phyloP scores from a whole-genome alignment of 306 rosid species.

The Quercus mongolica region DNA sequence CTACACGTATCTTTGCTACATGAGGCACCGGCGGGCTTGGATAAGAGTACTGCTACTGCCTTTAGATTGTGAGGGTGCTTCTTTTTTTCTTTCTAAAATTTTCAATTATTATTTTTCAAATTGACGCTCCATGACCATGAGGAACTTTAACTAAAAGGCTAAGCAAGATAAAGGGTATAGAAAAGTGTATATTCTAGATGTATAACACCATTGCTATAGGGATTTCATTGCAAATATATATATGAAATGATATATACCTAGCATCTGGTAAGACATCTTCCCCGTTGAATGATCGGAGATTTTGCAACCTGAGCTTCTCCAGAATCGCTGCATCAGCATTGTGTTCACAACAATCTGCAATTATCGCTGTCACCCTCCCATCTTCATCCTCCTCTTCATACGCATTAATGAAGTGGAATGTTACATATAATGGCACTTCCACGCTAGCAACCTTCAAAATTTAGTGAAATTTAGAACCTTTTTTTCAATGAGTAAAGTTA shows the following conservation, averaged over 20 bases:
- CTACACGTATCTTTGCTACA: no score
- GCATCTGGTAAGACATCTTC: constrained; percentile 87
- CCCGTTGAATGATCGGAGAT: constrained; percentile 53
- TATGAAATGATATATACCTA: constrained; percentile 30
- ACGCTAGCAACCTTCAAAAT: constrained; percentile 69
- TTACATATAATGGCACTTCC: constrained; percentile 78
- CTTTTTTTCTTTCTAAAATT: no score
- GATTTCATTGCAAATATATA: background rate
- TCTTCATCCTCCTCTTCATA: constrained; percentile 81
- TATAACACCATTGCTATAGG: background rate
- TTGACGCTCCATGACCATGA: background rate
- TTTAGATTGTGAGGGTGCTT: no score
- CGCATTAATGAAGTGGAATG: constrained; percentile 93
- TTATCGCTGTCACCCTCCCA: constrained; percentile 64
- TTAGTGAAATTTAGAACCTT: no score
- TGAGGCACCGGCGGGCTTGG: no score
- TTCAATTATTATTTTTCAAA: background rate
- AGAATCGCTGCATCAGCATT: constrained; percentile 60
- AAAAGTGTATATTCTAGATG: background rate
- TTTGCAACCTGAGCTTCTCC: constrained; percentile 62
- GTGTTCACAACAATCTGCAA: constrained; percentile 88
- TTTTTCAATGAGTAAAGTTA: no score
- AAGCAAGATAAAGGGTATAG: no score
- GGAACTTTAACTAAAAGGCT: background rate
- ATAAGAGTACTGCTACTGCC: no score